Base-by-base conservation (phyloP, 2,329 filamentous ascomycete species). In the Pseudogymnoascus sp. region DNA sequence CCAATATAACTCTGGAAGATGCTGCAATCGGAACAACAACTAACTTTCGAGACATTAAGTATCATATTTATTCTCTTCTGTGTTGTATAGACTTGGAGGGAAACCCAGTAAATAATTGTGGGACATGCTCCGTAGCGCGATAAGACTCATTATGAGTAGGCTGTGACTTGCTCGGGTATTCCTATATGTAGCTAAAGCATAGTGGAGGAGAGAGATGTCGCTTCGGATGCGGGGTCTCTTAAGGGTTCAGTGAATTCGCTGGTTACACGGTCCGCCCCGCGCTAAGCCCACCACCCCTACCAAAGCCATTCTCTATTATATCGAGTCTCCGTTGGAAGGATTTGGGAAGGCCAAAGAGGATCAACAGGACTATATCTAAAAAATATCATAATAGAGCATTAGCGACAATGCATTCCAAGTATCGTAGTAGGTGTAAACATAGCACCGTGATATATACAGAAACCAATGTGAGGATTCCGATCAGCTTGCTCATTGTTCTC, bases 131-230 rank as follows among this genome's bases (percentile, higher is more conserved):
- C 23, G 4, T 52, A 52, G 45, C 45, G 23, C n/a, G 14, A 6
- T 52, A 52, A 52, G 45, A 52, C 45, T 52, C 45, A 52, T 52
- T 52, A 52, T 52, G 45, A 52, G 45, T 52, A 52, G 3, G 3
- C 41, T 45, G 12, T 49, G 31, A 14, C 43, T 45, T 45, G 21
- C 23, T 52, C 14, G 45, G 31, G 26, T 11, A 29, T 52, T 52
- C 45, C 26, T 6, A 12, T 2, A 52, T 31, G 14, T 52, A 31
- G 43, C 43, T 49, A 49, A 29, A 29, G 43, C 14, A 31, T 29
- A 23, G 14, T 31, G 45, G 23, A 49, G 45, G 14, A 16, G 23
- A 16, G 23, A 6, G 11, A 2, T 29, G 14, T 29, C 12, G 12
- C 29, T n/a, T 8, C 21, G 21, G 43, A 49, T 52, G 23, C 23